These are phyloP conservation scores for Pichia nakasei DNA, from an alignment of 805 yeast species.

Conservation along the genomic window DNA sequence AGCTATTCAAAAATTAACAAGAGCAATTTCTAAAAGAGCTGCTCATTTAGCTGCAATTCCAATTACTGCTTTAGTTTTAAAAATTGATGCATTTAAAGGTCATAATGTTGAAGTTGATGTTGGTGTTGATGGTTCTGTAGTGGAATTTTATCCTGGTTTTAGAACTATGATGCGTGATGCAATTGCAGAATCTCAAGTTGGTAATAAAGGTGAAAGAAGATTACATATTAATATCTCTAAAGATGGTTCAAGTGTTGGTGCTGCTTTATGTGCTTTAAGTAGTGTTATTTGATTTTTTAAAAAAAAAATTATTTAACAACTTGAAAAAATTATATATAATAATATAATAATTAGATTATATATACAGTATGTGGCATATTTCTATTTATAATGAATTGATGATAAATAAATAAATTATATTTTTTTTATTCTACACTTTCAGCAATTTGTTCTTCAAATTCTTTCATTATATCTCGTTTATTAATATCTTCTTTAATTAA, in stretches of 20 bases:
- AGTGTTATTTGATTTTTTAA: slow-evolving; percentile 3
- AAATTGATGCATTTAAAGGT: slow-evolving; percentile 58
- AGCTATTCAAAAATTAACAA: slow-evolving; percentile 63
- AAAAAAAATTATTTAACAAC: not conserved
- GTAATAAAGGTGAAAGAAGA: slow-evolving; percentile 66
- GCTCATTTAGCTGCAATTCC: slow-evolving; percentile 87
- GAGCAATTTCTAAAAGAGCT: slow-evolving; percentile 80
- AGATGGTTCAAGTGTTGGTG: slow-evolving; percentile 97
- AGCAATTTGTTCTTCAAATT: slow-evolving; percentile 5
- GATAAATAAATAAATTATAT: too few species aligned
- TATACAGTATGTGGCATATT: not conserved
- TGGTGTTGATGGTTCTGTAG: slow-evolving; percentile 93
- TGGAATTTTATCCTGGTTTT: slow-evolving; percentile 89
- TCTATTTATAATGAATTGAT: too few species aligned
- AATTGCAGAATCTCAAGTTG: slow-evolving; percentile 56
- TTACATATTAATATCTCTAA: slow-evolving; percentile 74
- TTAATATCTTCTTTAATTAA: slow-evolving; percentile 2
- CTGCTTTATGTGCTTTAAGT: slow-evolving; percentile 76
- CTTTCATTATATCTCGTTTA: not conserved
- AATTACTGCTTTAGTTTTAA: slow-evolving; percentile 67
- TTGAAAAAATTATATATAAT: not conserved
- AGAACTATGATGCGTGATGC: slow-evolving; percentile 76
- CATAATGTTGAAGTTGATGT: slow-evolving; percentile 72
- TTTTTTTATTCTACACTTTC: slow-evolving; percentile 8
- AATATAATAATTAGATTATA: not conserved